Evolutionary conservation across 345 rosid genomes (phyloP), one percentile per base, ranked within the genome.

Genomic region (Eucalyptus pauciflora): DNA sequence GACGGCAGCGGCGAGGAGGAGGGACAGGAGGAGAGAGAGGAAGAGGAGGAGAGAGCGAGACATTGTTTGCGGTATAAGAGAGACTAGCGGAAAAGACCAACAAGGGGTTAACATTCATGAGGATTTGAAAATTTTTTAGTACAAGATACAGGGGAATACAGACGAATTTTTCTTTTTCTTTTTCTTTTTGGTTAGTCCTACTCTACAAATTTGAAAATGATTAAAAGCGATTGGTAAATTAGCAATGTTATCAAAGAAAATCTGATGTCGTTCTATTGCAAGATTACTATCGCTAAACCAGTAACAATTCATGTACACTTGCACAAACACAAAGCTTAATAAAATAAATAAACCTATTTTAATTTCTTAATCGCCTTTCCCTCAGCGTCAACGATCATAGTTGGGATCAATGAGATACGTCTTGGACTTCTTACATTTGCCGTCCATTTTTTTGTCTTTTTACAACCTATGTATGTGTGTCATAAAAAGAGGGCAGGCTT

Each of bases 41-140:
- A 56, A 56, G 6, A 56, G 29, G 29, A 4, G 13, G 1, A 56
- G 29, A 56, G 62, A 56, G 62, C 33, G 69, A 27, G 31, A 62
- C 69, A 27, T 62, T 0, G 7, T 29, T 62, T 62, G 69, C 15
- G 0, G 69, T 27, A 29, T 12, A 62, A 62, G 33, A 6, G 8
- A 62, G 33, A 27, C 0, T 29, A 33, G 69, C 69, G 69, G 16
- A 0, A 17, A 62, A 27, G 69, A 27, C 69, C 69, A 60, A 3
- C 27, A 1, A 0, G 12, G 62, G 62, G 62, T 27, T n/a, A 13
- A 64, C 37, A n/a, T 64, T 64, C 20, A 13, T 13, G 76, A 64
- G 33, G 71, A 64, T 29, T 64, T n/a, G 71, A 62, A 62, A 29
- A 51, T 62, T 29, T 62, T 62, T 13, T 62, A 29, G 37, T 29